Evolutionary conservation across 208 protist genomes (phyloP), one percentile per base, ranked within the genome.

Genomic region (Leishmania guyanensis): DNA sequence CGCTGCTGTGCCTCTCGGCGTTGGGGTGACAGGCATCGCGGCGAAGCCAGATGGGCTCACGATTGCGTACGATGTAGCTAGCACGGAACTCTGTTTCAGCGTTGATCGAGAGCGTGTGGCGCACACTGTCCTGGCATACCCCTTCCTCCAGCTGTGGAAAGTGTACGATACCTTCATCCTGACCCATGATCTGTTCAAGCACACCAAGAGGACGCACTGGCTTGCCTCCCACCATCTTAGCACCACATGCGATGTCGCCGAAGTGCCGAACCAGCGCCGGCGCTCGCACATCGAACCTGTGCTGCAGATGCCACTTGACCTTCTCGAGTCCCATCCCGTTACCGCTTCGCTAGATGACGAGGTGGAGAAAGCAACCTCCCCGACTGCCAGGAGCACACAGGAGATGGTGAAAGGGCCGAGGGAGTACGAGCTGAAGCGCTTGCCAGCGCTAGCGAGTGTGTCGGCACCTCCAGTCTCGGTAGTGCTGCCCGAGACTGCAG

Each of bases 61-160:
- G 0, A 22, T 86, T 20, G 56, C 46, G 65, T 86, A 82, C 74
- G 26, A 72, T 10, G 66, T 86, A 29, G 65, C 70, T 9, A 82
- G 66, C 64, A 71, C 51, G 46, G 64, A 46, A 2, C 36, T 8
- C 12, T 65, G 53, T 3, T 29, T 14, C 9, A 26, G 65, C 5
- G 66, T 82, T 16, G 77, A 80, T 51, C 72, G 82, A n/a, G 39
- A 39, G 39, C 78, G 65, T 4, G 78, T 89, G 5, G 69, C 69
- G 12, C 62, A 80, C 5, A 69, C 48, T 48, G 58, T 88, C n/a
- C 62, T 78, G 53, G 66, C 78, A 46, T 75, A 85, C 77, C 12
- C 75, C 39, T 91, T 86, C 62, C 79, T 85, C 8, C 75, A 81
- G 26, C 53, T 91, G 54, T 86, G 84, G 88, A 75, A 77, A 56